These are phyloP conservation scores for Protomyces macrosporus DNA, from an alignment of 1,139 yeast genomes.

Conservation along the genomic window DNA sequence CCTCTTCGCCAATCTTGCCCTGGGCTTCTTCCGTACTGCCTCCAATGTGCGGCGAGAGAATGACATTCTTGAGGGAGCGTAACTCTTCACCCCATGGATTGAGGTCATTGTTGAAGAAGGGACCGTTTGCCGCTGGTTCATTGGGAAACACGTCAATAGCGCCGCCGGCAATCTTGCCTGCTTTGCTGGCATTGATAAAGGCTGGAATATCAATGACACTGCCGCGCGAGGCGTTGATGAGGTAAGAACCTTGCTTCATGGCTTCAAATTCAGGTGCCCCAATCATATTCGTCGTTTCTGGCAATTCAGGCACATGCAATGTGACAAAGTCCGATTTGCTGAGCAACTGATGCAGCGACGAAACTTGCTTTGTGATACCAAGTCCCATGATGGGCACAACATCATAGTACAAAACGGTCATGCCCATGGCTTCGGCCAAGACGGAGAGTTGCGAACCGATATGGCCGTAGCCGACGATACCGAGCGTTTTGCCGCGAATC, in stretches of 20 bases:
- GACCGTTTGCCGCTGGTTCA: constrained; percentile 97
- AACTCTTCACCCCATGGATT: constrained; percentile 83
- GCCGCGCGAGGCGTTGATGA: constrained; percentile 96
- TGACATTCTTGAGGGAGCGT: constrained; percentile 75
- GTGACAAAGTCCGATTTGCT: constrained; percentile 80
- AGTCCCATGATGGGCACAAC: constrained; percentile 87
- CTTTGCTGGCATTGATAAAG: constrained; percentile 79
- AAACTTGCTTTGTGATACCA: constrained; percentile 94
- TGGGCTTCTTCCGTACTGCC: constrained; percentile 99
- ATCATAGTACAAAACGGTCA: constrained; percentile 93
- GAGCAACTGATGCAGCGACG: constrained; percentile 75
- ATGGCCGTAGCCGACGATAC: constrained; percentile 96
- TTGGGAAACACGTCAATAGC: constrained; percentile 95
- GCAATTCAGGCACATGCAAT: constrained; percentile 89
- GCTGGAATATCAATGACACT: constrained; percentile 96
- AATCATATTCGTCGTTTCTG: constrained; percentile 86
- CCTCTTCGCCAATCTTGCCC: constrained; percentile 95
- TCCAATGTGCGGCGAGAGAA: constrained; percentile 96
- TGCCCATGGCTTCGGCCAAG: constrained; percentile 95
- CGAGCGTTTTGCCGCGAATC: constrained; percentile 96
- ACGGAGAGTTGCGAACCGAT: constrained; percentile 97
- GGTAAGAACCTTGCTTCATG: constrained; percentile 93
- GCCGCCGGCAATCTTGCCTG: constrained; percentile 95
- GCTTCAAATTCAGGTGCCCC: constrained; percentile 88
- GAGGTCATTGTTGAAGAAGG: constrained; percentile 62